Conservation (phyloP, 2,329 filamentous ascomycete genomes). For the Colletotrichum viniferum region DNA sequence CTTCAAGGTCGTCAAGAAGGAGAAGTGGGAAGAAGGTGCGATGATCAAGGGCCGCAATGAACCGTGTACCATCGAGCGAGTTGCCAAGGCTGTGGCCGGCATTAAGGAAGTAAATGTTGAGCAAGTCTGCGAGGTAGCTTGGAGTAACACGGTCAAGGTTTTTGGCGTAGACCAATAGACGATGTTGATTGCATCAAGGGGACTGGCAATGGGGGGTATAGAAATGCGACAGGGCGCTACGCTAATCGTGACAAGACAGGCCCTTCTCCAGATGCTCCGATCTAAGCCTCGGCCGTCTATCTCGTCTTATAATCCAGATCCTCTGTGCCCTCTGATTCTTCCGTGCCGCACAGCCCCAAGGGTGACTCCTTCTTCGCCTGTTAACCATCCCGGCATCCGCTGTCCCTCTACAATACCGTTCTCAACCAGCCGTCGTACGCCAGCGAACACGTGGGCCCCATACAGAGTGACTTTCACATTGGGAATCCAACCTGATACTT, state of each 20-base stretch:
- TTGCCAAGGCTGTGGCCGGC: conserved; percentile 86
- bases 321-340: conserved; percentile 63
- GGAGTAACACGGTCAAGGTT: conserved; percentile 80
- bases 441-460: conserved; percentile 80
- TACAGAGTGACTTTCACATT: conserved; percentile 71
- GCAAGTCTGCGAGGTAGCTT: conserved; percentile 85
- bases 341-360: conserved; percentile 72
- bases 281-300: background rate
- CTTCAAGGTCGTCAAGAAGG: conserved; percentile 91
- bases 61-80: conserved; percentile 82
- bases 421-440: conserved; percentile 79
- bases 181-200: conserved; percentile 15
- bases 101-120: conserved; percentile 82
- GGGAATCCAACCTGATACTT: conserved; percentile 53
- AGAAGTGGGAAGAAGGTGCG: conserved; percentile 84
- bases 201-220: conserved; percentile 3
- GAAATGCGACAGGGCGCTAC: background rate
- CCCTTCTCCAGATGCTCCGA: background rate
- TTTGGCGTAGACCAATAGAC: conserved; percentile 70
- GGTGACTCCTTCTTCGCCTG: conserved; percentile 82
- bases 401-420: conserved; percentile 75
- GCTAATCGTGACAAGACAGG: background rate
- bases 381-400: conserved; percentile 89
- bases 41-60: conserved; percentile 98
- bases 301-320: conserved; percentile 52